Conservation (phyloP, 2,329 filamentous ascomycete species). For the Calonectria naviculata region DNA sequence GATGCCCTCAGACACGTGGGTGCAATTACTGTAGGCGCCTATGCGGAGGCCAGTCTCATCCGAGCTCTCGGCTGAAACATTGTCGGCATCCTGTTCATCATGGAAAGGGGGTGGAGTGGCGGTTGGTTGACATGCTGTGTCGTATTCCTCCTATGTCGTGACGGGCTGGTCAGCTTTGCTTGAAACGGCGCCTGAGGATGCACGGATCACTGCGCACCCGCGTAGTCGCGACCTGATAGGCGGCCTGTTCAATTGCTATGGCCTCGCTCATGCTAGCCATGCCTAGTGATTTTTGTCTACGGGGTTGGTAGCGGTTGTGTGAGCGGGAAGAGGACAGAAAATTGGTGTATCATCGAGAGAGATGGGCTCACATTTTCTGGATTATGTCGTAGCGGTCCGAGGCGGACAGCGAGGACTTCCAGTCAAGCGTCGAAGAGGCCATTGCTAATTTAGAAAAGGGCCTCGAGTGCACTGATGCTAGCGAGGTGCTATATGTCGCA, state of each 20-base stretch:
- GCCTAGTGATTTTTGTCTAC: constrained; percentile 45
- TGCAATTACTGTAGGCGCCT: constrained; percentile 64
- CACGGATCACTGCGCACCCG: constrained; percentile 57
- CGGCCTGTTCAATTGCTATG: constrained; percentile 73
- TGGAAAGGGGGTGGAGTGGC: constrained; percentile 23
- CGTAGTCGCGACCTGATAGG: constrained; percentile 68
- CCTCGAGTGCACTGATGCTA: neutral
- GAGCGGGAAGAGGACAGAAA: neutral
- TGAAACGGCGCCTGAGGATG: constrained; percentile 16
- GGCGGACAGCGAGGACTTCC: constrained; percentile 66
- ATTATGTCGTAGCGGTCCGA: constrained; percentile 72
- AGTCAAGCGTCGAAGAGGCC: constrained; percentile 46
- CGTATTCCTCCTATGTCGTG: constrained; percentile 66
- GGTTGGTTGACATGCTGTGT: constrained; percentile 52
- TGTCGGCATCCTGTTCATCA: constrained; percentile 1
- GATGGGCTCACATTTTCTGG: constrained; percentile 54
- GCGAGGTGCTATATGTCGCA: neutral
- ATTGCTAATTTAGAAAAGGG: constrained; percentile 14
- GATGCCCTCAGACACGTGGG: constrained; percentile 72
- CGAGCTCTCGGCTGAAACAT: neutral
- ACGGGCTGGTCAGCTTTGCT: constrained; percentile 33
- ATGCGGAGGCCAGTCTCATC: constrained; percentile 56
- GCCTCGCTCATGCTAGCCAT: constrained; percentile 56
- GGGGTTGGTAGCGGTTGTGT: neutral
- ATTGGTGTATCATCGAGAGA: neutral